phyloP scores from a whole-genome alignment of 192 early-diverging fungal species.

The Podila clonocystis region DNA sequence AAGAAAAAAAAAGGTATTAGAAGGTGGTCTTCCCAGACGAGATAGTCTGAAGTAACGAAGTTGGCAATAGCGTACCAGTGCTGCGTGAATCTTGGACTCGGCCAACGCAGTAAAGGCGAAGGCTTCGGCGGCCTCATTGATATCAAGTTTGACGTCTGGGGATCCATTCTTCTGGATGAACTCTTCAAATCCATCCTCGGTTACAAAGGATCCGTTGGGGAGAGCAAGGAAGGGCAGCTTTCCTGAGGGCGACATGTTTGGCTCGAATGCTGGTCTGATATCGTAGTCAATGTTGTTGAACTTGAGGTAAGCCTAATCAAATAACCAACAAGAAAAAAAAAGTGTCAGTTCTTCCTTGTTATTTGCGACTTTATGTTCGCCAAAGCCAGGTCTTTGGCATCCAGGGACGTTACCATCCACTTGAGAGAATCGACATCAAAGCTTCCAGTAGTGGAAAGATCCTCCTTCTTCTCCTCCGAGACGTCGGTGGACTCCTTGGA shows the following conservation, averaged over 20 bases:
- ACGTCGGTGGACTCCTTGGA: not conserved
- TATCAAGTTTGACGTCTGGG: constrained; percentile 1
- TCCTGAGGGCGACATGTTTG: constrained; percentile 43
- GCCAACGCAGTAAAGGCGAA: constrained; percentile 36
- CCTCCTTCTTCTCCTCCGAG: not conserved
- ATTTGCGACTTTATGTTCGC: not conserved
- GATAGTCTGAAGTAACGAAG: too few species aligned
- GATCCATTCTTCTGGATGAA: constrained; percentile 36
- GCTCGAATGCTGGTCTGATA: constrained; percentile 37
- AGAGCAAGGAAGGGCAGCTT: constrained; percentile 41
- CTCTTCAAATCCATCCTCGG: constrained; percentile 30
- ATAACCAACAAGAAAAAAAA: not conserved
- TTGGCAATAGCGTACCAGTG: constrained; percentile 17
- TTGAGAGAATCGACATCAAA: constrained; percentile 50
- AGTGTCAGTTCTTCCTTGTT: not conserved
- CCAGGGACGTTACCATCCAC: constrained; percentile 34
- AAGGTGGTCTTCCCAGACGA: too few species aligned
- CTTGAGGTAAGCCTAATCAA: constrained; percentile 32
- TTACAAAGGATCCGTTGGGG: constrained; percentile 26
- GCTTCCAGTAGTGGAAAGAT: constrained; percentile 17
- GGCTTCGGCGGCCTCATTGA: constrained; percentile 36
- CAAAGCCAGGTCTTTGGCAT: not conserved
- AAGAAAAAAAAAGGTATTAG: too few species aligned
- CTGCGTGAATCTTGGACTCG: constrained; percentile 47
- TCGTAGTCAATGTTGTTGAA: constrained; percentile 46